Evolutionary conservation across 2,329 filamentous ascomycete species (phyloP).

Genomic region (Pseudocercospora pini-densiflorae): DNA sequence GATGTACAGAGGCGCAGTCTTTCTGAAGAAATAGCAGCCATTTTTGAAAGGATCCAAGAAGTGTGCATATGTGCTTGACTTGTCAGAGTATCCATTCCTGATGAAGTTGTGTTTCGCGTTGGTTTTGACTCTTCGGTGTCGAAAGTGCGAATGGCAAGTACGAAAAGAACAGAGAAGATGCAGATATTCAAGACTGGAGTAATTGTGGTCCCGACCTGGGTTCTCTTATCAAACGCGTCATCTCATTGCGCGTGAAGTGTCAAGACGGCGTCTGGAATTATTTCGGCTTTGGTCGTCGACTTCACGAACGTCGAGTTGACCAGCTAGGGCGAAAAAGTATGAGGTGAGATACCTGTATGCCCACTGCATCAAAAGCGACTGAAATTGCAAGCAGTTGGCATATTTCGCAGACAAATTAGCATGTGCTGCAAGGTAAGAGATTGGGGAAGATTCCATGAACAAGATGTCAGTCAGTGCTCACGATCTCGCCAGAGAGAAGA

Average conservation of each 20-base stretch:
- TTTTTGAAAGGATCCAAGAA: not conserved
- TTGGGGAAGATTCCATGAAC: no score
- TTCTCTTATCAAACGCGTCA: not conserved
- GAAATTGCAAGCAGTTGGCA: no score
- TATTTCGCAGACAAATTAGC: no score
- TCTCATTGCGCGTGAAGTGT: not conserved
- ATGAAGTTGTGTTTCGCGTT: not conserved
- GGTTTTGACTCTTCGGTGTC: not conserved
- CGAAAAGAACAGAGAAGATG: not conserved
- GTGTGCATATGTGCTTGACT: not conserved
- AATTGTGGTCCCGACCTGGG: not conserved
- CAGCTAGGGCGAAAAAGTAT: no score
- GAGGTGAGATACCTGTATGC: no score
- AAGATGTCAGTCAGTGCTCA: no score
- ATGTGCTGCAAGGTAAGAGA: no score
- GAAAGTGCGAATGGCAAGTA: not conserved
- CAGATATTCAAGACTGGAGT: no score
- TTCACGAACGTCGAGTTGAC: not conserved
- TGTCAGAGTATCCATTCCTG: no score
- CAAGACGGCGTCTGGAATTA: not conserved
- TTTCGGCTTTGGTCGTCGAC: not conserved
- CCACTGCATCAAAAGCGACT: no score
- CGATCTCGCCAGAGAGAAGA: no score
- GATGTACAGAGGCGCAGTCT: slow-evolving; percentile 4
- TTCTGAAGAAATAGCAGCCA: slow-evolving; percentile 1